These are phyloP conservation scores for Setaria italica DNA, from an alignment of 202 grass and related monocot species.

Conservation along the genomic window DNA sequence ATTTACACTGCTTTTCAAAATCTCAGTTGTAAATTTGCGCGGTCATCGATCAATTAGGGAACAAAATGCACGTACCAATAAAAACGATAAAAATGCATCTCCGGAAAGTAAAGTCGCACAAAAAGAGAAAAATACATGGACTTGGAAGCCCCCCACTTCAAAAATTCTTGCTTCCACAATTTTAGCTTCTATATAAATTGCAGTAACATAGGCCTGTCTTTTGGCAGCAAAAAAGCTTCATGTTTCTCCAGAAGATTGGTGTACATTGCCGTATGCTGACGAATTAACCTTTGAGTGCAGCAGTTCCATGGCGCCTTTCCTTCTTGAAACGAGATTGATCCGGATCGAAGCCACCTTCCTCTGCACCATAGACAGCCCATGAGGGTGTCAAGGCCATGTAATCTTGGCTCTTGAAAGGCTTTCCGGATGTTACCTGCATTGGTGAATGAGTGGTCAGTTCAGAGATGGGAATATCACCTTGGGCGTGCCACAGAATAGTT, in stretches of 20 bases:
- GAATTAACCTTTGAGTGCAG: slow-evolving; percentile 43
- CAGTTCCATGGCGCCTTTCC: slow-evolving; percentile 87
- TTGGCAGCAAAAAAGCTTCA: slow-evolving; percentile 13
- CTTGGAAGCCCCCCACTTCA: not conserved
- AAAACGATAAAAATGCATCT: not conserved
- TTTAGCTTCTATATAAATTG: not conserved
- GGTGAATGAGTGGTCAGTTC: slow-evolving; percentile 31
- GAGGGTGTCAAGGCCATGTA: slow-evolving; percentile 82
- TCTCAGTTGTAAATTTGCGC: too few species aligned
- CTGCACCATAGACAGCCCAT: slow-evolving; percentile 91
- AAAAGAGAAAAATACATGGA: not conserved
- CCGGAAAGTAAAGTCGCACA: too few species aligned
- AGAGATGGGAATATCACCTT: slow-evolving; percentile 14
- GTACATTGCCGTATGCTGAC: too few species aligned
- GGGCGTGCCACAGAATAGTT: not conserved
- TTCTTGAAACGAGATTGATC: slow-evolving; percentile 95
- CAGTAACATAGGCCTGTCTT: not conserved
- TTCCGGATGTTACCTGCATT: slow-evolving; percentile 81
- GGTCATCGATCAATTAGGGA: too few species aligned
- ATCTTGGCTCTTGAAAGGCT: slow-evolving; percentile 76
- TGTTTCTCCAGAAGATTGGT: slow-evolving; percentile 26
- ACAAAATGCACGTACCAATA: not conserved
- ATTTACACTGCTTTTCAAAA: too few species aligned
- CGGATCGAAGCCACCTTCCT: slow-evolving; percentile 92
- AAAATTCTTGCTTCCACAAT: slow-evolving; percentile 20